Evolutionary conservation across 148 eudicot genomes (phyloP).

Genomic region (Vaccinium corymbosum): DNA sequence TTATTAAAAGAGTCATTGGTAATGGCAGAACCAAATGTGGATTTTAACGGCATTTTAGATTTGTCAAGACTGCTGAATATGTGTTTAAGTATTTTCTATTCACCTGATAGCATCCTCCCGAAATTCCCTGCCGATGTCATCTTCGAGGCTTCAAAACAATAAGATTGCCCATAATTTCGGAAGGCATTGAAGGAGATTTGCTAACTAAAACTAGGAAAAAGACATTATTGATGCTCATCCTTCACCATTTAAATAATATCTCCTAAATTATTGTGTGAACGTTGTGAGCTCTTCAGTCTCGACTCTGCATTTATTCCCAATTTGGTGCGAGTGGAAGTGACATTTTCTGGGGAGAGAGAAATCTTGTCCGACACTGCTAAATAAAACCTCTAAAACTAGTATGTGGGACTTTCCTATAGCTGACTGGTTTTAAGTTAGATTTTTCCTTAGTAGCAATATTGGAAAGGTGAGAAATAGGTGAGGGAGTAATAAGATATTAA

Average conservation of each 20-base stretch:
- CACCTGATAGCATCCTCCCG: not conserved
- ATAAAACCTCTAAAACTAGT: not conserved
- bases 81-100: not conserved
- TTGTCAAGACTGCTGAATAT: not conserved
- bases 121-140: not conserved
- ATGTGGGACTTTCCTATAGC: not conserved
- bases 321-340: not conserved
- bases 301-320: not conserved
- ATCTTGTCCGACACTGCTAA: not conserved
- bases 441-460: not conserved
- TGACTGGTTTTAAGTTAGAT: not conserved
- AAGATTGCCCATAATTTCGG: not conserved
- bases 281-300: not conserved
- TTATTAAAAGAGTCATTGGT: no score
- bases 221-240: not conserved
- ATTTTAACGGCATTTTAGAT: not conserved
- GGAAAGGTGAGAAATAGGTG: not conserved
- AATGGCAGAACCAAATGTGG: no score
- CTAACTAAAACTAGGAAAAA: not conserved
- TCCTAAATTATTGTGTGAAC: not conserved
- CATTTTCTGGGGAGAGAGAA: not conserved
- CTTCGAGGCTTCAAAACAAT: not conserved
- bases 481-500: not conserved
- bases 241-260: not conserved
- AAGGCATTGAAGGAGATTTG: conserved; percentile 4